Conservation (phyloP, 257 asterid species). For the Solanum lycopersicoides region DNA sequence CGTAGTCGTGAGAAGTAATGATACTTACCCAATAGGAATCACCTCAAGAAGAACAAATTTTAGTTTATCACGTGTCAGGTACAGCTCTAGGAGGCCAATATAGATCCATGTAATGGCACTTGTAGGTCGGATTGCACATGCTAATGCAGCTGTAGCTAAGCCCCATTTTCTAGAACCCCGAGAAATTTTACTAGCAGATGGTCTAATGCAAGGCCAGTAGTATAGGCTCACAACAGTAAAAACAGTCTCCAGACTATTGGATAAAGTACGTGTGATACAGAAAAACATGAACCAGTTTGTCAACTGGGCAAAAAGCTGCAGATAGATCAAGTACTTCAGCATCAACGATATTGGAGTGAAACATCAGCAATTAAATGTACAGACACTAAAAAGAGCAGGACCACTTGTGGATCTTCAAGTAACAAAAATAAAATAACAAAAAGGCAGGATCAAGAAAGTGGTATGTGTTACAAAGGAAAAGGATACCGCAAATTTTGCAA, state of each 20-base stretch:
- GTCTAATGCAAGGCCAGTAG: conserved; percentile 90
- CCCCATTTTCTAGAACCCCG: conserved; percentile 57
- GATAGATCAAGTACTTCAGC: conserved; percentile 42
- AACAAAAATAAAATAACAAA: neutral
- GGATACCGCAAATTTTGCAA: conserved; percentile 85
- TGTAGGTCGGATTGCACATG: conserved; percentile 93
- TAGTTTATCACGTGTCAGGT: conserved; percentile 34
- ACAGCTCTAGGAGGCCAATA: conserved; percentile 64
- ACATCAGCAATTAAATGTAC: neutral
- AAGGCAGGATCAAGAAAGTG: neutral
- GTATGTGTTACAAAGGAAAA: conserved; percentile 1
- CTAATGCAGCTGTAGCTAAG: conserved; percentile 62
- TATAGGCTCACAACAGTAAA: conserved; percentile 78
- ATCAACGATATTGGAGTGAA: neutral
- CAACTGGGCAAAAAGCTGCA: conserved; percentile 73
- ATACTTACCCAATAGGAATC: conserved; percentile 70
- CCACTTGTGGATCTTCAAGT: neutral
- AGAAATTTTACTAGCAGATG: conserved; percentile 16
- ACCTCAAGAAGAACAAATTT: conserved; percentile 63
- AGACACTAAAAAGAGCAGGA: neutral
- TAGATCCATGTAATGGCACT: conserved; percentile 91
- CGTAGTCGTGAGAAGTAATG: neutral
- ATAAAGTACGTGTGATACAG: conserved; percentile 82
- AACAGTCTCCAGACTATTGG: conserved; percentile 85
- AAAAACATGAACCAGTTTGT: conserved; percentile 95